Evolutionary conservation across 768 basidiomycete genomes (phyloP).

Genomic region (Clavaria fumosa): DNA sequence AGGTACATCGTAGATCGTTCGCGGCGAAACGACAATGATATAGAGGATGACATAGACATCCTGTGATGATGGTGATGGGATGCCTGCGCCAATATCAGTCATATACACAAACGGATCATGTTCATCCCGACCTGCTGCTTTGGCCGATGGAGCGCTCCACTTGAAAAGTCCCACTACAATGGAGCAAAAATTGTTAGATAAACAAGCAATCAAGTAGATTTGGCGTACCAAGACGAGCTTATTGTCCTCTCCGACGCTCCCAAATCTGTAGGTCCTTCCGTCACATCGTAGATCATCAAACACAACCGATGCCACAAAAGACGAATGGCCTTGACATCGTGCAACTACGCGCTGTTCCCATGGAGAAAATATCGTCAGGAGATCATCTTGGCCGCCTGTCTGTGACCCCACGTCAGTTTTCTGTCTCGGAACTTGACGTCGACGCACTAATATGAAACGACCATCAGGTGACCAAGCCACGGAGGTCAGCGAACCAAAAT

Average conservation of each 20-base stretch:
- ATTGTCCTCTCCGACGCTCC: conserved; percentile 94
- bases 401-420: conserved; percentile 16
- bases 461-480: conserved; percentile 95
- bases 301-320: conserved; percentile 77
- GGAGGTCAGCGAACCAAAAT: conserved; percentile 84
- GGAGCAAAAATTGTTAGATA: neutral
- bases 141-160: conserved; percentile 79
- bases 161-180: conserved; percentile 84
- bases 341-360: conserved; percentile 91
- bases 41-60: conserved; percentile 60
- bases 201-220: conserved; percentile 1
- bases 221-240: conserved; percentile 69
- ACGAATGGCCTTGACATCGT: conserved; percentile 92
- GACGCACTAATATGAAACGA: conserved; percentile 67
- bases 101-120: neutral
- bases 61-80: conserved; percentile 62
- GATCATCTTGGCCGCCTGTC: conserved; percentile 96
- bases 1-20: conserved; percentile 47
- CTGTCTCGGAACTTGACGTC: conserved; percentile 3
- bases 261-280: conserved; percentile 84
- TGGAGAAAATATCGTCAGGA: conserved; percentile 87
- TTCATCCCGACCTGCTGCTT: conserved; percentile 39
- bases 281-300: conserved; percentile 87
- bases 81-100: conserved; percentile 17
- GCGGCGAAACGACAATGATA: conserved; percentile 57